A percentile compares a stretch with the other conserved stretches of the same genome.
Conservation (phyloP, 805 yeast species). For the Danielia oregonensis region DNA sequence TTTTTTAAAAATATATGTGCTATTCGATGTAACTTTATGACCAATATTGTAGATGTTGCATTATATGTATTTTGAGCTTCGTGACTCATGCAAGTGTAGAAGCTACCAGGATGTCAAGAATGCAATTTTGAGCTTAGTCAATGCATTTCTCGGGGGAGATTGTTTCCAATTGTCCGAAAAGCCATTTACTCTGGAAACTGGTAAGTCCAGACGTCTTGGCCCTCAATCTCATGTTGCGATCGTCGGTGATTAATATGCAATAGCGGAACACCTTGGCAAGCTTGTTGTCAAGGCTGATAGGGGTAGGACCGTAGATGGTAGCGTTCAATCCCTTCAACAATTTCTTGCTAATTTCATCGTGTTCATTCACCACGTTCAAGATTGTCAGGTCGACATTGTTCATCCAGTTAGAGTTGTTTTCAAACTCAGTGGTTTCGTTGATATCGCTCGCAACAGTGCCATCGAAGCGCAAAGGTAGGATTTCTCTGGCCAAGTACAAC, state of each 20-base stretch:
- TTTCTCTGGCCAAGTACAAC: constrained; percentile 50
- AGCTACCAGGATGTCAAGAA: too few relatives aligned
- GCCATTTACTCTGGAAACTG: constrained; percentile 58
- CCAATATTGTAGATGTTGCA: too few relatives aligned
- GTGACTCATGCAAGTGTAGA: too few relatives aligned
- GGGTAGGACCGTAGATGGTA: constrained; percentile 8
- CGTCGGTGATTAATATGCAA: constrained; percentile 69
- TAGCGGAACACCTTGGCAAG: constrained; percentile 47
- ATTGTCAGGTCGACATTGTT: constrained; percentile 69
- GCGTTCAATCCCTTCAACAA: constrained; percentile 35
- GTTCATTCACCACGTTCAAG: constrained; percentile 45
- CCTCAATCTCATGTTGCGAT: constrained; percentile 64
- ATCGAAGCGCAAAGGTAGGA: constrained; percentile 62
- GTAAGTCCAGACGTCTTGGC: constrained; percentile 56
- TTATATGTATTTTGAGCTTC: too few relatives aligned
- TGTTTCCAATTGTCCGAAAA: constrained; percentile 48
- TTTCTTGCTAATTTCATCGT: constrained; percentile 38
- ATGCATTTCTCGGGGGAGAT: constrained; percentile 48
- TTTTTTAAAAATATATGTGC: too few relatives aligned
- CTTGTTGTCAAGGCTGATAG: constrained; percentile 26
- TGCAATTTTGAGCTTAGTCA: constrained; percentile 29
- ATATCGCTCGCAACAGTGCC: constrained; percentile 66
- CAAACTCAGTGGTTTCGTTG: constrained; percentile 72
- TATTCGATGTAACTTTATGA: too few relatives aligned
- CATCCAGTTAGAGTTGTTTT: constrained; percentile 69